phyloP scores from a whole-genome alignment of 352 stramenopile species.

The Pythium aphanidermatum region DNA sequence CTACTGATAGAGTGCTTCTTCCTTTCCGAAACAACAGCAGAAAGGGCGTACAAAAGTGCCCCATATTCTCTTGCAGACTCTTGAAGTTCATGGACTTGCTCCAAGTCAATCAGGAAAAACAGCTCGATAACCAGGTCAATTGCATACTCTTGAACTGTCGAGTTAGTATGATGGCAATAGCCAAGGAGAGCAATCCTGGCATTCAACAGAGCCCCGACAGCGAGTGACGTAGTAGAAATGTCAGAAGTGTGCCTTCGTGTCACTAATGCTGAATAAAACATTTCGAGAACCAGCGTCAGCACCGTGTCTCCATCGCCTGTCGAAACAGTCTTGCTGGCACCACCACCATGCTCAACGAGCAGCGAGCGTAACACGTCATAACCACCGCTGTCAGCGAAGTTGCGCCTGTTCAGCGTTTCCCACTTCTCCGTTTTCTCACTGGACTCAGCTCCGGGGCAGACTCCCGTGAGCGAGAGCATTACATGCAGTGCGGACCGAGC shows the following conservation, averaged over 20 bases:
- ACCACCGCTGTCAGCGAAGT: constrained; percentile 66
- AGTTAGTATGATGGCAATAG: constrained; percentile 50
- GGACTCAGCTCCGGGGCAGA: constrained; percentile 38
- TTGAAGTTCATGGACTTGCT: constrained; percentile 74
- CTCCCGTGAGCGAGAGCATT: constrained; percentile 49
- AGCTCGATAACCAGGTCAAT: constrained; percentile 73
- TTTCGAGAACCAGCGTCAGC: constrained; percentile 39
- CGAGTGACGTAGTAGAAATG: constrained; percentile 46
- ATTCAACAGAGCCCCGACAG: constrained; percentile 57
- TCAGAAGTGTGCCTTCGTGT: constrained; percentile 45
- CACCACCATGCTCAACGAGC: constrained; percentile 51
- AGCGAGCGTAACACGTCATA: constrained; percentile 65
- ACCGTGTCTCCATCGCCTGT: constrained; percentile 27
- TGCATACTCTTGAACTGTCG: constrained; percentile 40
- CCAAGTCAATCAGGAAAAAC: constrained; percentile 61
- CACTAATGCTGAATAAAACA: constrained; percentile 67
- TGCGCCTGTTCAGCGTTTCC: constrained; percentile 66
- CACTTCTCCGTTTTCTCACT: constrained; percentile 67
- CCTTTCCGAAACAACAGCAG: constrained; percentile 32
- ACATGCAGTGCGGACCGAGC: constrained; percentile 58
- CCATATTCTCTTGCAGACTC: constrained; percentile 74
- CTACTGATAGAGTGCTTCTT: constrained; percentile 8
- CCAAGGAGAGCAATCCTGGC: constrained; percentile 58
- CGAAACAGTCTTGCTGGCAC: neutral
- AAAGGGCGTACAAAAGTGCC: constrained; percentile 63